Conservation (phyloP, 202 grass and related monocot genomes). For the Zizania palustris region DNA sequence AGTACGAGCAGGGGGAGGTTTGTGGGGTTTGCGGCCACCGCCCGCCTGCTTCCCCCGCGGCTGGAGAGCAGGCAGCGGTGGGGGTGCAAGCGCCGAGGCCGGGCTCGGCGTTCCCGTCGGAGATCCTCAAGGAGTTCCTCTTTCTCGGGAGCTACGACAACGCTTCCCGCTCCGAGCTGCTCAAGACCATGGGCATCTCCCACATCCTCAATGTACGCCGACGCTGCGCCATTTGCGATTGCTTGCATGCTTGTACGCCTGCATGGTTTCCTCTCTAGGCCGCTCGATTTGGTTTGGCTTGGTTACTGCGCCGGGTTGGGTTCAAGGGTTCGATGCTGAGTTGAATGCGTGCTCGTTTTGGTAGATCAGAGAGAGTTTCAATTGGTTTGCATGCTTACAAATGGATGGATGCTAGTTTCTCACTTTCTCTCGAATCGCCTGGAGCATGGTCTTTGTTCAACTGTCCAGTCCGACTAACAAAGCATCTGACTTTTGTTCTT, state of each 20-base stretch:
- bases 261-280: background rate
- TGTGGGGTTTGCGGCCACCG: slow-evolving; percentile 93
- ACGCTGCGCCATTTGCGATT: background rate
- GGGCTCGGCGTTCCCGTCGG: slow-evolving; percentile 73
- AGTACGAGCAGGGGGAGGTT: slow-evolving; percentile 93
- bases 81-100: slow-evolving; percentile 9
- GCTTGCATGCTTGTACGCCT: background rate
- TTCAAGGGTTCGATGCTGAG: slow-evolving; percentile 35
- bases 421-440: background rate
- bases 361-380: background rate
- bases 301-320: background rate
- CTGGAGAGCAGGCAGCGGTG: slow-evolving; percentile 1
- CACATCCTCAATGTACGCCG: slow-evolving; percentile 79
- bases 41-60: slow-evolving; percentile 16
- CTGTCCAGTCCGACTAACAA: background rate
- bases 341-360: slow-evolving; percentile 5
- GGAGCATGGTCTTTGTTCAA: slow-evolving; percentile 2
- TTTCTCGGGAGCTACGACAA: slow-evolving; percentile 98
- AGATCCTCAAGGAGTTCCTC: slow-evolving; percentile 84
- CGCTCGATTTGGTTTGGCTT: background rate
- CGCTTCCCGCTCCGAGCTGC: slow-evolving; percentile 80
- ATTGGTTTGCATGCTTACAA: background rate
- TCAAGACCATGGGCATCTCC: slow-evolving; percentile 91
- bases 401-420: background rate
- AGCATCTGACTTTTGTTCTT: background rate